phyloP scores from a whole-genome alignment of 306 rosid species.

The Quercus berberidifolia region DNA sequence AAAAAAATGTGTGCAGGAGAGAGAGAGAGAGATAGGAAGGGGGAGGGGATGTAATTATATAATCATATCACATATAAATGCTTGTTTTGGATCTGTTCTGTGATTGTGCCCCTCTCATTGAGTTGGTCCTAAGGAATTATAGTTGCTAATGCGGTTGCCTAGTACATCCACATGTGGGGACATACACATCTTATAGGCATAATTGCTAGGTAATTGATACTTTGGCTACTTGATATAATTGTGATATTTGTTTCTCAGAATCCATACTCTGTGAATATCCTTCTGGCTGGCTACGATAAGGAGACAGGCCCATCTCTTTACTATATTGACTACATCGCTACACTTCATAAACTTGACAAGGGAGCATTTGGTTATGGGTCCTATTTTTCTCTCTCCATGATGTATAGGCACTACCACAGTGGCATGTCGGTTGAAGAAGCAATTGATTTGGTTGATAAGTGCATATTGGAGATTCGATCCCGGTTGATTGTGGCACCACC shows the following conservation, averaged over 20 bases:
- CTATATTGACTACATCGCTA: constrained; percentile 87
- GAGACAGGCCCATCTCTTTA: constrained; percentile 83
- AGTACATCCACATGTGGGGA: background rate
- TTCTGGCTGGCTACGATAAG: constrained; percentile 89
- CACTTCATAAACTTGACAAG: constrained; percentile 97
- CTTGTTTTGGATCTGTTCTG: background rate
- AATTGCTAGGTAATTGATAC: background rate
- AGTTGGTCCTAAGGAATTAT: background rate
- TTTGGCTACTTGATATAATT: constrained; percentile 9
- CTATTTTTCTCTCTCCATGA: constrained; percentile 76
- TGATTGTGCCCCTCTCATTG: background rate
- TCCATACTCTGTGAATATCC: constrained; percentile 85
- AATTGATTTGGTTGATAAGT: constrained; percentile 69
- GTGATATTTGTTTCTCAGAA: constrained; percentile 44
- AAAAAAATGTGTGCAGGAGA: background rate
- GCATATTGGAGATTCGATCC: constrained; percentile 72
- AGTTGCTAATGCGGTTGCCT: background rate
- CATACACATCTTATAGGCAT: background rate
- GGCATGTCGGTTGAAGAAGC: constrained; percentile 87
- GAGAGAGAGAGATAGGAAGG: background rate
- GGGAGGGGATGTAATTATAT: too few relatives aligned
- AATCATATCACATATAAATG: background rate
- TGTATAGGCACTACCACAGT: constrained; percentile 90
- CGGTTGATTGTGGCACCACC: constrained; percentile 90
- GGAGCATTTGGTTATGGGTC: constrained; percentile 98